These are phyloP conservation scores for Calonectria leucothoes DNA, from an alignment of 2,329 filamentous ascomycete species.

Conservation along the genomic window DNA sequence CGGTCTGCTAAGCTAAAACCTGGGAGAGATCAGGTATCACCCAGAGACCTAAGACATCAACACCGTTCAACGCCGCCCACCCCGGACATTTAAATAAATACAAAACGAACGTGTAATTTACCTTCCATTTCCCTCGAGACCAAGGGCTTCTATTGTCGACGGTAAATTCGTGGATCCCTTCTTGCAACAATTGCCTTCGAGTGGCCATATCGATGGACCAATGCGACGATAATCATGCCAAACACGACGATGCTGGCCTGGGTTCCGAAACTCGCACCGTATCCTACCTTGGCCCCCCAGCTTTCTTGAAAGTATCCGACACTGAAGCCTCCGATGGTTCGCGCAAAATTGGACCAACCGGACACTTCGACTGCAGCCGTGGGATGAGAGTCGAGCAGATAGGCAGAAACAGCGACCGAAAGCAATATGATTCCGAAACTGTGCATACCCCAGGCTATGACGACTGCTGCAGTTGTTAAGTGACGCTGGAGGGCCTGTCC, in stretches of 20 bases:
- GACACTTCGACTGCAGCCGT: constrained; percentile 59
- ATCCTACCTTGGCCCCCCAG: constrained; percentile 53
- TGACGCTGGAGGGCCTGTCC: constrained; percentile 61
- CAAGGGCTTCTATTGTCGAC: neutral
- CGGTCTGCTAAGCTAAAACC: too few relatives aligned
- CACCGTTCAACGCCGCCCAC: neutral
- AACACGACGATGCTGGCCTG: constrained; percentile 45
- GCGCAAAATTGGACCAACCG: constrained; percentile 53
- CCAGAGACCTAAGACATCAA: neutral
- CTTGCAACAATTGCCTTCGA: constrained; percentile 14
- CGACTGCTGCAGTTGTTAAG: constrained; percentile 45
- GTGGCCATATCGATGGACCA: constrained; percentile 29
- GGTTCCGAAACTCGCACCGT: constrained; percentile 33
- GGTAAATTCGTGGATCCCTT: neutral
- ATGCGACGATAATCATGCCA: constrained; percentile 41
- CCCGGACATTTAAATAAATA: neutral
- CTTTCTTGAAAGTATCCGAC: constrained; percentile 60
- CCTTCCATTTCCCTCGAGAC: neutral
- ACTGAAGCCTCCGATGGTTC: constrained; percentile 58
- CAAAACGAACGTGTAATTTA: neutral
- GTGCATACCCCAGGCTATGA: constrained; percentile 61
- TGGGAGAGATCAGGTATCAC: neutral
- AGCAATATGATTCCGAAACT: constrained; percentile 66
- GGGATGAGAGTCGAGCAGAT: constrained; percentile 62
- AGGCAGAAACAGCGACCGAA: constrained; percentile 60